Evolutionary conservation across 164 flowering plant genomes (phyloP), one percentile per base, ranked within the genome.

Genomic region (Malania oleifera): DNA sequence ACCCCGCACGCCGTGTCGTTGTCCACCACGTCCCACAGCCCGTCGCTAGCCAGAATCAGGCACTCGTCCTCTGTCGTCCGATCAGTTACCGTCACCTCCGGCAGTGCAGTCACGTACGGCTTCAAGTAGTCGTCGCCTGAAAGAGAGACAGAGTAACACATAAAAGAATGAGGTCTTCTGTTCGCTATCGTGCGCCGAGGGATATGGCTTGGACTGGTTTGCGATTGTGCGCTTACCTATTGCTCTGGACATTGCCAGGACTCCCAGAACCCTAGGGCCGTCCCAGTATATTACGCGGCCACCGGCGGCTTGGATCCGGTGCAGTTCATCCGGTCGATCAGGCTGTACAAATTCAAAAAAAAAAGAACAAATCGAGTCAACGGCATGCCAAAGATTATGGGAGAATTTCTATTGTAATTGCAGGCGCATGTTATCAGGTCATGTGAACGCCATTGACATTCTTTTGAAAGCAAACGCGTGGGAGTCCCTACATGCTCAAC

Each of bases 231-330:
- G 34, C 46, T 57, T 56, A 73, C 89, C 95, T 9, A 88, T 85
- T 0, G 92, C 86, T 54, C 96, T 63, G 0, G 92, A 86, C 92
- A 84, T 86, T 27, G 96, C 96, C 11, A 89, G 68, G 1, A 86
- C 81, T 18, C 96, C 96, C 0, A 86, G 82, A 5, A 89, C 96
- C 7, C 96, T 65, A 1, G 90, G 59, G 0, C 88, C 86, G 25
- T 89, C 91, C 92, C 92, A 84, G 64, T 75, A 81, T 3, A 84
- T 82, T 1, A 89, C 96, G 0, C 83, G 80, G 15, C 92, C 96
- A 19, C 96, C 96, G 15, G 87, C 80, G 0, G 69, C 70, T 61
- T 89, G 64, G 57, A 89, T 84, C 48, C 96, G 77, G 0, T n/a
- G 38, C 52, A 82, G 70, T 52, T 89, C 96, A 27, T 89, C 96